phyloP scores from a whole-genome alignment of 345 rosid species.

The Hirschfeldia incana region DNA sequence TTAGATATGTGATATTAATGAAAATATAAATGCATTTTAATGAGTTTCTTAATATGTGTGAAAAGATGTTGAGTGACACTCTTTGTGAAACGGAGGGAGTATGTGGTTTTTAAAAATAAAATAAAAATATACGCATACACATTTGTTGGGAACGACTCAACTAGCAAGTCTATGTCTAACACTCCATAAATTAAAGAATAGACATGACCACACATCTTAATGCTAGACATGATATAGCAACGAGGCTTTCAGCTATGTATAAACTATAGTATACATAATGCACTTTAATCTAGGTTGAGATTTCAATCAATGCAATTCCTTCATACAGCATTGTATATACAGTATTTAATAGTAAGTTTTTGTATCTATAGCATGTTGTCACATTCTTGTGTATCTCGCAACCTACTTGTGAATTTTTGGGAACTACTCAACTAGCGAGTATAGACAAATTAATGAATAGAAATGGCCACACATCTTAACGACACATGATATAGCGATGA shows the following conservation, averaged over 20 bases:
- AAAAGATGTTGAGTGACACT: too few species aligned
- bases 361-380: not conserved
- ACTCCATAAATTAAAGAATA: not conserved
- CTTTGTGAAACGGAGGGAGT: too few species aligned
- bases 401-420: conserved; percentile 2
- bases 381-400: not conserved
- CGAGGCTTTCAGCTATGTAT: conserved; percentile 4
- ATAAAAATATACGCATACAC: not conserved
- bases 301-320: not conserved
- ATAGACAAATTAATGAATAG: not conserved
- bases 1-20: too few species aligned
- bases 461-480: not conserved
- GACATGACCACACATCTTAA: not conserved
- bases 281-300: not conserved
- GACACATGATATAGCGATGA: conserved; percentile 19
- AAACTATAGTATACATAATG: not conserved
- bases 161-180: conserved; percentile 18
- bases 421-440: conserved; percentile 22
- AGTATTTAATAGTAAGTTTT: not conserved
- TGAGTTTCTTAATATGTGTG: too few species aligned
- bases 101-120: not conserved
- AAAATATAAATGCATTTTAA: too few species aligned
- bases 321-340: not conserved
- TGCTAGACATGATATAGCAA: conserved; percentile 21
- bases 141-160: conserved; percentile 20